phyloP scores from a whole-genome alignment of 345 rosid genomes.

The Raphanus sativus region DNA sequence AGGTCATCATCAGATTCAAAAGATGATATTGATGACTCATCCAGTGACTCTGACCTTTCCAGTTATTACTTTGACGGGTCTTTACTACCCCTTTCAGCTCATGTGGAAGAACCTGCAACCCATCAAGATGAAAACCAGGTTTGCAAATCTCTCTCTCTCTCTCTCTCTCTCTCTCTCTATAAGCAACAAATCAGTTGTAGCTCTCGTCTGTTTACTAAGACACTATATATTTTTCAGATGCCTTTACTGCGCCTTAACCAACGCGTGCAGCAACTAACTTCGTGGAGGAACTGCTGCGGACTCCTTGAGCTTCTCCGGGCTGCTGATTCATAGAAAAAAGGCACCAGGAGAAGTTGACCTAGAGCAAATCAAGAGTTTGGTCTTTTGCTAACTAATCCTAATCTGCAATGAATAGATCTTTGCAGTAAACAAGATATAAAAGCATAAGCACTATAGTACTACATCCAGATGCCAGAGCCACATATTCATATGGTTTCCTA shows the following conservation, averaged over 20 bases:
- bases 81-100: conserved; percentile 16
- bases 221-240: conserved; percentile 13
- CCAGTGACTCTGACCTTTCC: conserved; percentile 29
- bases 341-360: neutral
- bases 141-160: too few relatives aligned
- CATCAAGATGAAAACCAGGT: conserved; percentile 38
- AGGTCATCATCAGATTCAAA: conserved; percentile 23
- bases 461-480: neutral
- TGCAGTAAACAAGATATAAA: neutral
- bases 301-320: conserved; percentile 53
- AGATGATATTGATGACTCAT: conserved; percentile 40
- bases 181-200: neutral
- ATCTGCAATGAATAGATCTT: neutral
- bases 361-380: neutral
- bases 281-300: conserved; percentile 83
- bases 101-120: conserved; percentile 29
- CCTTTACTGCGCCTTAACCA: conserved; percentile 20
- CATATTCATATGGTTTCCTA: too few relatives aligned
- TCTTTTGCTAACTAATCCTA: neutral
- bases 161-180: neutral
- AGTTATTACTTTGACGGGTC: conserved; percentile 38
- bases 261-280: conserved; percentile 25
- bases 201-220: neutral
- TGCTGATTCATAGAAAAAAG: neutral
- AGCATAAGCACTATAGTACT: conserved; percentile 12